Conservation (phyloP, 257 asterid species). For the Marsdenia floribunda region DNA sequence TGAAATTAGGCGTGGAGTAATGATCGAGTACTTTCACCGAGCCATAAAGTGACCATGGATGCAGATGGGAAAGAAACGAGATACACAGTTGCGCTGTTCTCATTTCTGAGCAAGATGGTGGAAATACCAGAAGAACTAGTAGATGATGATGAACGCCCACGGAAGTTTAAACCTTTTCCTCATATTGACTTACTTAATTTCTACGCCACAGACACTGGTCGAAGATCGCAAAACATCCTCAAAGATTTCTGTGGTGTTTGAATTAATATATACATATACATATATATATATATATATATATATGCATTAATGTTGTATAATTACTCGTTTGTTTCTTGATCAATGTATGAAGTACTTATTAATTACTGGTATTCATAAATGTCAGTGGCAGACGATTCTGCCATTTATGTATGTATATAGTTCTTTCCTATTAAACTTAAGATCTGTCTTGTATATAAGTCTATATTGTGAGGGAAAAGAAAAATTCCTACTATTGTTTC, state of each 20-base stretch:
- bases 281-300: too few species aligned
- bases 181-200: slow-evolving; percentile 52
- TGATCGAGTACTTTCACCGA: slow-evolving; percentile 51
- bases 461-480: too few species aligned
- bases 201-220: slow-evolving; percentile 44
- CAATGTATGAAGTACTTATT: too few species aligned
- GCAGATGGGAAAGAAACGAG: slow-evolving; percentile 40
- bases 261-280: background rate
- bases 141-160: slow-evolving; percentile 45
- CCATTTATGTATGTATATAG: too few species aligned
- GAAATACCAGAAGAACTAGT: slow-evolving; percentile 55
- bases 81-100: slow-evolving; percentile 53
- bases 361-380: too few species aligned
- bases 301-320: too few species aligned
- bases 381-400: too few species aligned
- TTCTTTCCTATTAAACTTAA: too few species aligned
- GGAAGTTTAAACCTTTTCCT: slow-evolving; percentile 47
- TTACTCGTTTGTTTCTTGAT: too few species aligned
- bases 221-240: slow-evolving; percentile 52
- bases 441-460: too few species aligned
- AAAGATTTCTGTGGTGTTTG: slow-evolving; percentile 62
- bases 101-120: slow-evolving; percentile 51
- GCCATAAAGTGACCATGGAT: slow-evolving; percentile 49
- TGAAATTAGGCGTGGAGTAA: slow-evolving; percentile 68
- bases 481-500: too few species aligned